Conservation (phyloP, 2,329 filamentous ascomycete genomes). For the Clonostachys sp. region DNA sequence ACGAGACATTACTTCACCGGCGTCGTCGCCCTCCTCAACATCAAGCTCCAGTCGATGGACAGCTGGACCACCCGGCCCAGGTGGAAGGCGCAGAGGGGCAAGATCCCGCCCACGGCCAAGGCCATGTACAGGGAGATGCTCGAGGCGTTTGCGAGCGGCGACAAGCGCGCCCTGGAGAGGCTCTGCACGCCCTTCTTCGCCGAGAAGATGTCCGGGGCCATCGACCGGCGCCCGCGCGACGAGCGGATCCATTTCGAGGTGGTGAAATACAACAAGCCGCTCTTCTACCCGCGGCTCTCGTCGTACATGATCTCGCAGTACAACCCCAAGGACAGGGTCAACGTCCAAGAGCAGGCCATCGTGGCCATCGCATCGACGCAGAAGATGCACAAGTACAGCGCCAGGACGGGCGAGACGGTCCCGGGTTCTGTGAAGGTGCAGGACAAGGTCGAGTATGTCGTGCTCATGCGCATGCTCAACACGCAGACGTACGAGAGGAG, state of each 20-base stretch:
- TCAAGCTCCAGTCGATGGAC: conserved; percentile 41
- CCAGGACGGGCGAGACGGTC: conserved; percentile 28
- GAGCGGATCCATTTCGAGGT: conserved; percentile 50
- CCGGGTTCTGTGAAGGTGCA: conserved; percentile 43
- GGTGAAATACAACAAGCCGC: conserved; percentile 37
- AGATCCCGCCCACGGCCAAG: conserved; percentile 47
- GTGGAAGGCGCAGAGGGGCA: conserved; percentile 34
- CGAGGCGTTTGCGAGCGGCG: conserved; percentile 54
- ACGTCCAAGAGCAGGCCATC: conserved; percentile 46
- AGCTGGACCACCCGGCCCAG: conserved; percentile 30
- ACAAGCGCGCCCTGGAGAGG: conserved; percentile 41
- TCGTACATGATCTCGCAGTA: conserved; percentile 48
- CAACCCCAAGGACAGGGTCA: conserved; percentile 31
- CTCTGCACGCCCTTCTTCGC: conserved; percentile 51
- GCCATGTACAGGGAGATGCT: conserved; percentile 58
- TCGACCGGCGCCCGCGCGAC: conserved; percentile 43
- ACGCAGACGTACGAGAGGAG: conserved; percentile 38
- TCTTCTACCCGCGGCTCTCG: conserved; percentile 42
- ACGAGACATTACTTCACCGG: conserved; percentile 27
- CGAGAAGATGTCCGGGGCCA: conserved; percentile 43
- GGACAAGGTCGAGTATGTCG: conserved; percentile 59
- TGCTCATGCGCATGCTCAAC: conserved; percentile 46
- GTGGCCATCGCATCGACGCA: conserved; percentile 56
- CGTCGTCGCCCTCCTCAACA: conserved; percentile 22
- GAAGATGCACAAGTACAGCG: conserved; percentile 37